Percentiles rank a stretch among this genome's conserved stretches.
phyloP scores from a whole-genome alignment of 305 asterid genomes.

The Fraxinus ornus region DNA sequence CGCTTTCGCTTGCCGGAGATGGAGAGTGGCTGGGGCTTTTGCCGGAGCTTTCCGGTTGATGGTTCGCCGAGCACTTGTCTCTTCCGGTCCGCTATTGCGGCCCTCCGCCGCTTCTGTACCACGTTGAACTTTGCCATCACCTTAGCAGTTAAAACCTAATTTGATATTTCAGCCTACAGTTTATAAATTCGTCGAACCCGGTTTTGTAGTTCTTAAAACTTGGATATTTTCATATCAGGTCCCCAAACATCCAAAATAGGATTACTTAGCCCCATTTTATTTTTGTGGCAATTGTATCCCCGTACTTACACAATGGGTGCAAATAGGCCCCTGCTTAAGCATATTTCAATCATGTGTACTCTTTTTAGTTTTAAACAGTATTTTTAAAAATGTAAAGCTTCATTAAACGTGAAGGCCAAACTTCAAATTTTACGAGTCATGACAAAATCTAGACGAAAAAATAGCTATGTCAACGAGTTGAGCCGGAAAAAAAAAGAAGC shows the following conservation, averaged over 20 bases:
- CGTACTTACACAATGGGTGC: background rate
- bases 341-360: background rate
- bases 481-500: too few relatives aligned
- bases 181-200: background rate
- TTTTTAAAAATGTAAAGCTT: too few relatives aligned
- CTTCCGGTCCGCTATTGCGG: slow-evolving; percentile 51
- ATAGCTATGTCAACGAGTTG: too few relatives aligned
- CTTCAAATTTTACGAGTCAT: too few relatives aligned
- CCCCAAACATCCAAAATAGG: background rate
- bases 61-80: slow-evolving; percentile 65
- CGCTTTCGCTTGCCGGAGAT: slow-evolving; percentile 94
- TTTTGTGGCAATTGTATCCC: background rate
- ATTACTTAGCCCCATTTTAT: background rate
- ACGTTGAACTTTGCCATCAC: slow-evolving; percentile 68
- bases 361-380: too few relatives aligned
- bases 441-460: too few relatives aligned
- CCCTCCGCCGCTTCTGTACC: slow-evolving; percentile 65
- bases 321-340: background rate
- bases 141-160: background rate
- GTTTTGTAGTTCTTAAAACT: background rate
- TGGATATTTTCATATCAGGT: background rate
- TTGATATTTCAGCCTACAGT: background rate
- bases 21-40: slow-evolving; percentile 49
- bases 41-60: slow-evolving; percentile 55
- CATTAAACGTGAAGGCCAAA: too few relatives aligned